A percentile compares a stretch with the other conserved stretches of the same genome.
These are phyloP conservation scores for Pyrenula massariospora DNA, from an alignment of 495 filamentous ascomycete genomes.

Conservation along the genomic window DNA sequence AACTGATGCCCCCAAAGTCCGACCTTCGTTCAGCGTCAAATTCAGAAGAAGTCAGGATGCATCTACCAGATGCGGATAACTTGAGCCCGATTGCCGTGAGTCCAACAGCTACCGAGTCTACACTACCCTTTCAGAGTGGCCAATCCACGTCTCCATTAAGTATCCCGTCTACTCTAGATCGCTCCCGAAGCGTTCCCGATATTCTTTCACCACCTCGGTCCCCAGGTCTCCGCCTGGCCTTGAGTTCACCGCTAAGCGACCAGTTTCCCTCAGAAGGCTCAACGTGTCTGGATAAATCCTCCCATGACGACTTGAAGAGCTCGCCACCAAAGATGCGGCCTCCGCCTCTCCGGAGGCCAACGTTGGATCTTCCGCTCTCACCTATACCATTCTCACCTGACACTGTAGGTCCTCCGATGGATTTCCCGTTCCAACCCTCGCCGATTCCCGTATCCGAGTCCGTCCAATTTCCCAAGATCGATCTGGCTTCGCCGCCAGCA, in stretches of 20 bases:
- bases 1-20: slow-evolving; percentile 14
- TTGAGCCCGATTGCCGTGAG: too few species aligned
- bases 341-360: background rate
- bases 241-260: background rate
- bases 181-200: background rate
- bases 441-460: background rate
- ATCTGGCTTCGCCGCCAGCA: slow-evolving; percentile 7
- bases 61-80: background rate
- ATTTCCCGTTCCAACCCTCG: background rate
- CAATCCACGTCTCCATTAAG: background rate
- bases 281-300: background rate
- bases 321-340: background rate
- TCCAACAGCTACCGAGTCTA: background rate
- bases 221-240: background rate
- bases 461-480: background rate
- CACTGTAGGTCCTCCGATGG: background rate
- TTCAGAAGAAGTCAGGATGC: slow-evolving; percentile 3
- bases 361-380: background rate
- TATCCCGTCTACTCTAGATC: background rate
- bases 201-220: background rate
- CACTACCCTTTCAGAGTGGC: background rate
- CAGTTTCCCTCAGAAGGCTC: background rate
- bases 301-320: background rate
- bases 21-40: slow-evolving; percentile 10
- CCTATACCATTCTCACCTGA: background rate